Conservation (phyloP, 2,329 filamentous ascomycete genomes). For the Samsoniella hepiali region DNA sequence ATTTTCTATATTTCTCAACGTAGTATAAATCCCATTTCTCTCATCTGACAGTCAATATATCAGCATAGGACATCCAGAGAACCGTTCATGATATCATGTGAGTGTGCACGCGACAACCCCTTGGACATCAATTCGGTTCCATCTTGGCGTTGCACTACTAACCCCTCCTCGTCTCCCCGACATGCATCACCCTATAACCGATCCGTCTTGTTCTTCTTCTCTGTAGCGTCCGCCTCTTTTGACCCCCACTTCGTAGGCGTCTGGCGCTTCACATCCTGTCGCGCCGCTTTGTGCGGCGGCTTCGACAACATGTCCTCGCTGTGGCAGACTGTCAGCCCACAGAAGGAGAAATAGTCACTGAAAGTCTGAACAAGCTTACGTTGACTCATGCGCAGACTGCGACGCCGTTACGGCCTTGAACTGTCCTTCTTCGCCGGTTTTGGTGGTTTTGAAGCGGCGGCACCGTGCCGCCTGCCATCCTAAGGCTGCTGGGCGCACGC, state of each 20-base stretch:
- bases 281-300: neutral
- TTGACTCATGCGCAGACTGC: slow-evolving; percentile 2
- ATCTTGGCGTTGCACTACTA: too few species aligned
- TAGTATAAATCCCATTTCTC: too few species aligned
- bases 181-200: neutral
- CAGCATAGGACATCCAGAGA: too few species aligned
- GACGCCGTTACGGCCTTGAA: slow-evolving; percentile 6
- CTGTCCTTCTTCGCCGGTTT: slow-evolving; percentile 5
- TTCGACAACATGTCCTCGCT: neutral
- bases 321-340: neutral
- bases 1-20: too few species aligned
- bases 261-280: neutral
- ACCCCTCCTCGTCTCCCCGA: too few species aligned
- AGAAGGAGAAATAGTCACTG: too few species aligned
- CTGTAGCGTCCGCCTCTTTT: neutral
- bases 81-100: too few species aligned
- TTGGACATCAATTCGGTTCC: neutral
- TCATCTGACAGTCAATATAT: too few species aligned
- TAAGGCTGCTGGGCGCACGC: too few species aligned
- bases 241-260: neutral
- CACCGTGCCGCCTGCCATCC: too few species aligned
- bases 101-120: too few species aligned
- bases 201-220: neutral
- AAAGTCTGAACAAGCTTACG: neutral
- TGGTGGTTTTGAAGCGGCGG: slow-evolving; percentile 1